Base-by-base conservation (phyloP, 768 basidiomycete genomes). In the Strobilomyces echinocephalus region DNA sequence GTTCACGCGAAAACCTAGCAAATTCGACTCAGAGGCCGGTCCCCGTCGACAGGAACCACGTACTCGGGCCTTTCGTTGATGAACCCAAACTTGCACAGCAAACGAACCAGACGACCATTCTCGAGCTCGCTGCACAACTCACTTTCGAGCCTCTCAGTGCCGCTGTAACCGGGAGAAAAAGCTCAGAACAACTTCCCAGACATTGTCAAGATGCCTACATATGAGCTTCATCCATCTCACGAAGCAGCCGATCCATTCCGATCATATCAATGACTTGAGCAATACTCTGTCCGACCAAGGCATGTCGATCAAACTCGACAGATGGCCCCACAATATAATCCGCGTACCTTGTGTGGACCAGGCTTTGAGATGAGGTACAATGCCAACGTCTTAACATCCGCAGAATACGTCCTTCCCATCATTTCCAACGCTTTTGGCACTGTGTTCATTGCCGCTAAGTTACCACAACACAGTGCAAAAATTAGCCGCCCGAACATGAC, bases 41-140 rank as follows among this genome's bases (percentile, higher is more conserved):
- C 30, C 4, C 18, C 39, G 9, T 14, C 16, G 18, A 39, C n/a
- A 3, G 21, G 49, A 51, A 34, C 16, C 7, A 79, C 90, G 51
- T 66, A 97, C 93, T 98, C 97, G 3, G 97, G 95, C n/a, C 97
- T 80, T 66, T 99, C 97, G 68, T 98, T 98, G 74, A 99, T 97
- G 71, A 99, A 98, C 0, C 93, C 93, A 61, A 99, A 87, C 73
- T 98, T 99, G 69, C 85, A 85, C 55, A 98, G 73, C 46, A 98
- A 71, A 45, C 97, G 79, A 30, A 97, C 88, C 10, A 98, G 76
- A 26, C 97, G 79, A 1, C 88, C 93, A 63, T 99, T 98, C 74
- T 98, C 97, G 20, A 98, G 76, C 67, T 98, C 95, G 38, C 85
- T 80, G 72, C 85, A 77, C 34, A 98, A 76, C 60, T 97, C 90